Conservation (phyloP, 163 green algal genomes). For the Prototheca cutis region DNA sequence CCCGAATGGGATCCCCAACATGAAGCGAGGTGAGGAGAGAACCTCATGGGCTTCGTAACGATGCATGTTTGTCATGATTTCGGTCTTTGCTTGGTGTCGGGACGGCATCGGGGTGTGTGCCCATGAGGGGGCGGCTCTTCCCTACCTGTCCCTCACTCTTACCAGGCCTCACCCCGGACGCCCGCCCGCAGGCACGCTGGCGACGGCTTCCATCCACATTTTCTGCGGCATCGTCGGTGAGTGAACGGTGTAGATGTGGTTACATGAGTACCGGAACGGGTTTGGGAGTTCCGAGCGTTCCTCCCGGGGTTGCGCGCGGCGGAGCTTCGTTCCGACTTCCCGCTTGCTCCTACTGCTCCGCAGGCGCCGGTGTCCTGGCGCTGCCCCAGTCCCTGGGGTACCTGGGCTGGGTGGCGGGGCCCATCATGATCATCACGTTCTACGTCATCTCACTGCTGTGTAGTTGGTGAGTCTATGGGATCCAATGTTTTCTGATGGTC, state of each 20-base stretch:
- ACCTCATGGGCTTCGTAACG: not conserved
- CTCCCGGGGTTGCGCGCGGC: too few relatives aligned
- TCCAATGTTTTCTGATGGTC: not conserved
- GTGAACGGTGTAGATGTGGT: not conserved
- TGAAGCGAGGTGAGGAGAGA: conserved; percentile 2
- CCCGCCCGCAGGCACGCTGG: not conserved
- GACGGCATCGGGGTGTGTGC: too few relatives aligned
- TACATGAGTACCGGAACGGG: not conserved
- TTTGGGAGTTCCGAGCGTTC: not conserved
- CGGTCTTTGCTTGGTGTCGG: not conserved
- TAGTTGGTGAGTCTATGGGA: not conserved
- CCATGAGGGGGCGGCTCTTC: not conserved
- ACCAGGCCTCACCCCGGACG: not conserved
- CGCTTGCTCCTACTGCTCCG: not conserved
- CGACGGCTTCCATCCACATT: conserved; percentile 12
- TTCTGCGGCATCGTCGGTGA: conserved; percentile 4
- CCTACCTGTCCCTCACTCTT: too few relatives aligned
- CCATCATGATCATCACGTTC: conserved; percentile 11
- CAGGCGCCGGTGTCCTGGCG: conserved; percentile 14
- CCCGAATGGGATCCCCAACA: conserved; percentile 10
- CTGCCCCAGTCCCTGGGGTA: conserved; percentile 5
- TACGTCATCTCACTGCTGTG: conserved; percentile 6
- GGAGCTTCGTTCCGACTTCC: too few relatives aligned
- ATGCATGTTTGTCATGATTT: not conserved
- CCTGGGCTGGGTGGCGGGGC: conserved; percentile 12